Evolutionary conservation across 192 early-diverging fungal species (phyloP), one percentile per base, ranked within the genome.

Genomic region (Dissophora ornata): DNA sequence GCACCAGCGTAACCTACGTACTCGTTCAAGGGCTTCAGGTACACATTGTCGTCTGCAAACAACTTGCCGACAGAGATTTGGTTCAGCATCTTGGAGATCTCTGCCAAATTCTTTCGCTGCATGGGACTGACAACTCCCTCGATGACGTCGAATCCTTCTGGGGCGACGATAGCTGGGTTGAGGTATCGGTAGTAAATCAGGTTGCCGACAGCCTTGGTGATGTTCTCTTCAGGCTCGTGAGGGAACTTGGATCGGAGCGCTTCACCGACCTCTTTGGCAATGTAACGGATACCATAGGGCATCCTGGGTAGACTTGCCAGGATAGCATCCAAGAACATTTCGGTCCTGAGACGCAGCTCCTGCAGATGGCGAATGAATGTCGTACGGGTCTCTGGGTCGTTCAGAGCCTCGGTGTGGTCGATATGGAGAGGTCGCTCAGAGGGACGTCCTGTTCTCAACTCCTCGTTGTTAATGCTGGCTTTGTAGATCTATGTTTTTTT

Each of bases 181-280:
- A 99, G 92, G 81, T 98, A 99, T 36, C 96, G 90, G 81, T 99
- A 99, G 84, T 97, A 99, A 24, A 99, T 90, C 62, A 99, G 81
- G 61, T 99, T 94, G 3, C 97, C 96, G 30, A 99, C 90, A 32
- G 96, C 86, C 69, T 91, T 93, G 53, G 91, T 88, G 46, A 99
- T 92, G 57, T 92, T 90, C 28, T 86, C 86, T 52, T 94, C 91
- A 11, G 87, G 78, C 69, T 94, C 89, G 0, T 89, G 81, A 0
- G 91, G 92, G 87, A 98, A 99, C 66, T 96, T 94, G 28, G 80
- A 83, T 29, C 85, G 82, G 69, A 99, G 84, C 6, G 88, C 86
- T 6, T 89, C 83, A 51, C 91, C 87, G 41, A 99, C 82, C 71
- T 98, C 92, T 64, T 89, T 88, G n/a, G 96, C 93, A 86, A 99